Base-by-base conservation (phyloP, 352 stramenopile species). In the Phytophthora boehmeriae region DNA sequence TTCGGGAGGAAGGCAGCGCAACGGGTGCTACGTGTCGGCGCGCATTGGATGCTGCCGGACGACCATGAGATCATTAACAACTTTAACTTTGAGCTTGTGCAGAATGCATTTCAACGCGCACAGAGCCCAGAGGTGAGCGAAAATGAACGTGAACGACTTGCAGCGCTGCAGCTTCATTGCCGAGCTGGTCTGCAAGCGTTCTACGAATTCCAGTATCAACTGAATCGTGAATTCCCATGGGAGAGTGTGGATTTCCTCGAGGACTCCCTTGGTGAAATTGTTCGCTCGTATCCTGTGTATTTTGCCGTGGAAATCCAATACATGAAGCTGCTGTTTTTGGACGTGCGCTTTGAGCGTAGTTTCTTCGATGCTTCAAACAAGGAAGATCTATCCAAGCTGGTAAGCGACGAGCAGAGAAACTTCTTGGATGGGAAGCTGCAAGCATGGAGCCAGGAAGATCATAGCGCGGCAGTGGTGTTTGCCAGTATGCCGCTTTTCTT, bases 1-100 rank as follows among this genome's bases (percentile, higher is more conserved):
- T 83, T 85, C 22, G 80, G 84, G 5, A 76, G 82, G 6, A 64
- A 66, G 1, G 49, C 59, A 41, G 54, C 73, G 0, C 80, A 90
- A 49, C 68, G 67, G n/a, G 75, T 89, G 49, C 58, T 92, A 3
- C 80, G 84, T 2, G 41, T 59, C 4, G 84, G 84, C 23, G 84
- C 84, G 11, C 82, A 92, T 54, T 92, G 80, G 83, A 93, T 93
- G 84, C 45, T 92, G 4, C 79, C 83, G 0, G 84, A 93, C 49
- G 84, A 93, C 63, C 84, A 93, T 56, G 84, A 93, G 39, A 68
- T 93, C 16, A 58, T 85, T 53, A 93, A 92, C 68, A 93, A 93
- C 53, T 72, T 89, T 55, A 92, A 88, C 54, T 67, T 67, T 17
- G 68, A 76, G 51, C 46, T 65, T 8, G 67, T 83, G 14, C 56